Base-by-base conservation (phyloP, 2,329 filamentous ascomycete species). In the Paracamarosporium sp. region DNA sequence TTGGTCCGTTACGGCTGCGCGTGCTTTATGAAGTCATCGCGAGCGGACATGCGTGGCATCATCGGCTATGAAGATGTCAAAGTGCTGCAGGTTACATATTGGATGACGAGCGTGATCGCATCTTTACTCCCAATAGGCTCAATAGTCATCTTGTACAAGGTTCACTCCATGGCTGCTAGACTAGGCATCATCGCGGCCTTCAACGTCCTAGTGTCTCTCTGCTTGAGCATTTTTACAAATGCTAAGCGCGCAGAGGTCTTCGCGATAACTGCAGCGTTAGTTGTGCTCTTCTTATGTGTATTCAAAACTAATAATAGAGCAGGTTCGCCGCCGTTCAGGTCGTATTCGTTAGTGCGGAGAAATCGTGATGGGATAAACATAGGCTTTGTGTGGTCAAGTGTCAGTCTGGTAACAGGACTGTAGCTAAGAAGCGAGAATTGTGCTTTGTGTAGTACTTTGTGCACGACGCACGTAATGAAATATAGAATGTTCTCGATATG, bases 211-310 rank as follows among this genome's bases (percentile, higher is more conserved):
- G 25, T 59, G 5, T 59, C 57, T n/a, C 12, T 57, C 0, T 61
- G 55, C 27, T n/a, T 65, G 27, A 54, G 35, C 1, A 35, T 40
- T 6, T 59, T 61, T 22, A 59, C 62, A 2, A 51, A 57, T 31
- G 62, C 57, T 8, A 65, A 56, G 25, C 38, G 57, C 4, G 28
- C 50, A 4, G 62, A 65, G 5, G 50, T 61, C 0, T 65, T 65
- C 36, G 53, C 57, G 0, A 45, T 61, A 8, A 59, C 57, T 2
- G 60, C 60, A 25, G 60, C 62, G 62, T 64, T 51, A 47, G 58
- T 56, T 43, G 7, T 20, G 24, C 15, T 7, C 6, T 3, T 9
- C n/a, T 44, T 24, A n/a, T 17, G 8, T 12, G 12, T 3, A 11
- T 8, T 38, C n/a, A 11, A 38, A 38, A 15, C 35, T 36, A 41